These are phyloP conservation scores for Agrocybe praecox DNA, from an alignment of 768 basidiomycete species.

Conservation along the genomic window DNA sequence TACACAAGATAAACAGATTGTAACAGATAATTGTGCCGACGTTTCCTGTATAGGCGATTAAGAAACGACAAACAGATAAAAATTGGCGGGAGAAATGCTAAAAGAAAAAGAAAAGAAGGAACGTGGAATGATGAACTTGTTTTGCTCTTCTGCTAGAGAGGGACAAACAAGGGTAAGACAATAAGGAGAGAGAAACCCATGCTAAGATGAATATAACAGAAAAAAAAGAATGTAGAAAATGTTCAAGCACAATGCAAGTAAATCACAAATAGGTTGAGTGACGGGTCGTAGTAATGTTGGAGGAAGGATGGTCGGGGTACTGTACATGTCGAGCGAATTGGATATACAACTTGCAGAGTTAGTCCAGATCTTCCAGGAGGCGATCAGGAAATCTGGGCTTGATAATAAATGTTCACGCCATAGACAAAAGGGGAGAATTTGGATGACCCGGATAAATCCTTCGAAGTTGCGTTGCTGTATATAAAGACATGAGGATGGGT, in stretches of 20 bases:
- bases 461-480: slow-evolving; percentile 26
- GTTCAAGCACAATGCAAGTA: background rate
- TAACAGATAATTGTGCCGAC: slow-evolving; percentile 14
- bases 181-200: background rate
- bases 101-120: background rate
- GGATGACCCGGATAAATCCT: slow-evolving; percentile 17
- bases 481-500: slow-evolving; percentile 25
- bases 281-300: slow-evolving; percentile 5
- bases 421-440: slow-evolving; percentile 1
- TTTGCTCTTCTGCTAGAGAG: background rate
- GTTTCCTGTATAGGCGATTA: slow-evolving; percentile 12
- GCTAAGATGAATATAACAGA: background rate
- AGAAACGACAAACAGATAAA: slow-evolving; percentile 10
- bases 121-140: background rate
- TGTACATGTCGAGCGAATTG: background rate
- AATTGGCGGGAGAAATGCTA: slow-evolving; percentile 3
- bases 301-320: background rate
- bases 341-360: background rate
- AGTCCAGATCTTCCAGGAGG: background rate
- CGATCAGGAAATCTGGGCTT: background rate
- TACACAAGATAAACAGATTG: slow-evolving; percentile 27
- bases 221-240: background rate
- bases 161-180: background rate
- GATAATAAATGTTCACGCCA: background rate
- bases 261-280: background rate